Percentiles rank a stretch among this genome's conserved stretches.
These are phyloP conservation scores for Lolium multiflorum DNA, from an alignment of 176 grass and related monocot genomes.

Conservation along the genomic window DNA sequence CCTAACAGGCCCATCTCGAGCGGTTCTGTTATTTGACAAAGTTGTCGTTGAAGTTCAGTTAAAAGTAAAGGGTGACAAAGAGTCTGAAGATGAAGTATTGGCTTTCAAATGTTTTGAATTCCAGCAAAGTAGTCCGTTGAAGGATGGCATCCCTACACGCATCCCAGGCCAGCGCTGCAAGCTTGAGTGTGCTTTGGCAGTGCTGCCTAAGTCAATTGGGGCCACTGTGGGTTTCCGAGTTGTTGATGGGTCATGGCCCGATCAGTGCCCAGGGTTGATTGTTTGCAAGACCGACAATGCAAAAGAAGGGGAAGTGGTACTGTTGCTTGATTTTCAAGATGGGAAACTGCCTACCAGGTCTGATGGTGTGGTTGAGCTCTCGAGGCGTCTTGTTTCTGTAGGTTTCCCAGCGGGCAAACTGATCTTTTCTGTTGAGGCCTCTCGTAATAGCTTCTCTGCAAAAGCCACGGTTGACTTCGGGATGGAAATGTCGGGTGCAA, in stretches of 20 bases:
- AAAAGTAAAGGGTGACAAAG: slow-evolving; percentile 3
- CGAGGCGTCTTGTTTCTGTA: neutral
- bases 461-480: neutral
- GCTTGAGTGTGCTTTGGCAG: neutral
- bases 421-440: neutral
- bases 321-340: slow-evolving; percentile 5
- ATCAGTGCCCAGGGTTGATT: neutral
- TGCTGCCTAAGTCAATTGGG: neutral
- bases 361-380: neutral
- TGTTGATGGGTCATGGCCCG: neutral
- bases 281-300: neutral
- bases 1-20: neutral
- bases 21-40: neutral
- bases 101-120: neutral
- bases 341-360: neutral
- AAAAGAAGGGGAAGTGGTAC: neutral
- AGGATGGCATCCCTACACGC: neutral
- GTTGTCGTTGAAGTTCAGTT: neutral
- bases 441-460: neutral
- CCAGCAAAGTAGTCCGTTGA: neutral
- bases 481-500: neutral
- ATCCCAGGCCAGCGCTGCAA: neutral
- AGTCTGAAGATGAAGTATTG: neutral
- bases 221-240: neutral
- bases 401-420: neutral